Base-by-base conservation (phyloP, 495 filamentous ascomycete species). In the Talaromyces liani region DNA sequence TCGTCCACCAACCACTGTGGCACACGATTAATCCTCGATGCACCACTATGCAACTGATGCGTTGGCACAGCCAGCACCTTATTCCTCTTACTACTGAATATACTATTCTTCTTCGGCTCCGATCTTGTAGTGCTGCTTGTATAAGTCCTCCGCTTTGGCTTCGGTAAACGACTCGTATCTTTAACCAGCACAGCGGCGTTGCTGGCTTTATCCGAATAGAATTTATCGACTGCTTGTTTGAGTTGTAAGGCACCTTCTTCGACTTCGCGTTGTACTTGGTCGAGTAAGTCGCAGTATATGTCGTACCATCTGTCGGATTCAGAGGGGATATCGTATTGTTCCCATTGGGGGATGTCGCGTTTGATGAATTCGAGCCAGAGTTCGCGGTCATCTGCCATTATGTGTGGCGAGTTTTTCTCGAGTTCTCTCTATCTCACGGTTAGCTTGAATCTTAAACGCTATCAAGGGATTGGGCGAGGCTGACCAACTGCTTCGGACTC, bases 341-440 rank as follows among this genome's bases (percentile, higher is more conserved):
- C 71, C 82, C 84, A 88, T 47, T 78, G 72, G 3, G 84, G 85
- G 62, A 91, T 84, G 67, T 91, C 86, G 29, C 85, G 81, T 49
- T 81, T 84, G 70, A 92, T 89, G 70, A 91, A 84, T 10, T 80
- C 76, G 3, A 79, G 67, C 89, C 89, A 92, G 53, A 91, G 71
- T 67, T 91, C 88, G 33, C 72, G 77, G 64, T 85, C 80, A 49
- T 84, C 76, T 51, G 80, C 78, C 63, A 73, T 71, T 64, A 92
- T 77, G 61, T 91, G 88, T 5, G 89, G 88, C 9, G 83, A 90
- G 63, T 79, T 78, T 10, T 69, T n/a, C 72, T 92, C 89, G 63
- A 91, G 75, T 41, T 76, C 67, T 68, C 80, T 76, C 83, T 86
- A 31, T 58, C 18, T 16, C 7, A 9, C 25, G 16, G 34, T 20